Evolutionary conservation across 2,329 filamentous ascomycete genomes (phyloP), one percentile per base, ranked within the genome.

Genomic region (Epichloe scottii): DNA sequence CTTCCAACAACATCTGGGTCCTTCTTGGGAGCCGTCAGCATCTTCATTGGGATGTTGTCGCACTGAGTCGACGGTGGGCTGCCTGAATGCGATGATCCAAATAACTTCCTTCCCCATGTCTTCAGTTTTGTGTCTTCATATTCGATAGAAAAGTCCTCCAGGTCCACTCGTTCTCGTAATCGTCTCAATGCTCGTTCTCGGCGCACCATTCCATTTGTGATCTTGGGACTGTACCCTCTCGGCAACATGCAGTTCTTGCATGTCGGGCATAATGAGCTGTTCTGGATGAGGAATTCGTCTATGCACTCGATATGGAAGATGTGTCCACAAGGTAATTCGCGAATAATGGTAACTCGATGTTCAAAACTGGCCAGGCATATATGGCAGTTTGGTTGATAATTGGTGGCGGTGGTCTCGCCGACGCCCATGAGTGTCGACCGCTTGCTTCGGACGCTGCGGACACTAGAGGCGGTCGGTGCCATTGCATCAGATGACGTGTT

Each of bases 231-330:
- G 59, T 79, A 79, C 0, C 87, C 70, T 58, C 64, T 60, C 6
- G 90, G 89, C 1, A 96, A 69, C 60, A 90, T 87, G 47, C 79
- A 87, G 54, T 84, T 79, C 65, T 95, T 96, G 73, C 93, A 98
- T 59, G 95, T 73, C 0, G 93, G 91, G 61, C 93, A 98, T 2
- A 96, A 74, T 17, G 87, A 94, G 62, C 87, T 94, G 62, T 85
- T 84, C 50, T 82, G 76, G 42, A 77, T 75, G 12, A 97, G 73
- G 60, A 93, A 95, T 21, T 83, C 78, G 62, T 97, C 90, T 56
- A 97, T 90, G 62, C 93, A 98, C 56, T 87, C 84, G 0, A 87
- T 85, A 58, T 98, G 91, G 66, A 90, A 98, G 51, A 97, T 91
- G 64, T 98, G 93, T 0, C 85, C 82, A 59, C 93, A 98, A 0